These are phyloP conservation scores for Metschnikowia dekortorum DNA, from an alignment of 805 yeast genomes.

Conservation along the genomic window DNA sequence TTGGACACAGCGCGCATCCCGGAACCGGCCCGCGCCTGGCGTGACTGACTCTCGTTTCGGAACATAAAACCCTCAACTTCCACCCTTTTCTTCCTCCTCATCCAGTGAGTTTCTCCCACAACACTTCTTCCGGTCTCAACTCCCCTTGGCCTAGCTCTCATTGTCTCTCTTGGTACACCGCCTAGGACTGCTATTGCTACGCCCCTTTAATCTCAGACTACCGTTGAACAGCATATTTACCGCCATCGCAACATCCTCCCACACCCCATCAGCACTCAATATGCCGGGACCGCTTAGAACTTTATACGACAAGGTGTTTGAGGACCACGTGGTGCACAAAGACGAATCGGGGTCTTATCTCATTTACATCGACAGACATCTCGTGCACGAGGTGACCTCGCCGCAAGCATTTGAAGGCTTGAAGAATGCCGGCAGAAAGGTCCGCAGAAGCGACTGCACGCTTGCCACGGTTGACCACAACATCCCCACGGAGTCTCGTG, in stretches of 20 bases:
- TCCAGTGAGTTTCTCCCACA: too few relatives aligned
- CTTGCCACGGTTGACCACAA: constrained; percentile 96
- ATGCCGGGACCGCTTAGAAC: constrained; percentile 37
- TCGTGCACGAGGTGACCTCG: constrained; percentile 97
- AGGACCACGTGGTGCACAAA: constrained; percentile 87
- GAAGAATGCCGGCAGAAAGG: constrained; percentile 77
- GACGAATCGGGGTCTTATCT: constrained; percentile 85
- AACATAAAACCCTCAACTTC: too few relatives aligned
- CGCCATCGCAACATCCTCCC: background rate
- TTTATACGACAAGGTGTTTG: constrained; percentile 92
- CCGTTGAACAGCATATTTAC: too few relatives aligned
- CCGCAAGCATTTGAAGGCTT: constrained; percentile 99
- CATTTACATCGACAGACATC: constrained; percentile 91
- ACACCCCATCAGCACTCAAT: background rate
- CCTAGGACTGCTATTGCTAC: too few relatives aligned
- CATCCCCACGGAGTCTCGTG: constrained; percentile 91
- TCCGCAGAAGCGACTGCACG: constrained; percentile 90
- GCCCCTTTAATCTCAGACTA: too few relatives aligned
- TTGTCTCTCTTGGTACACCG: too few relatives aligned
- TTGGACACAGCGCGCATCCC: too few relatives aligned
- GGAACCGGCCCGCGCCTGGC: too few relatives aligned
- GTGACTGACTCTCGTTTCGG: too few relatives aligned
- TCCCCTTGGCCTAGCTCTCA: too few relatives aligned
- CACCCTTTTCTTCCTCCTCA: too few relatives aligned
- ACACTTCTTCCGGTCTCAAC: too few relatives aligned